phyloP scores from a whole-genome alignment of 2,329 filamentous ascomycete genomes.

The Penicillium polonicum region DNA sequence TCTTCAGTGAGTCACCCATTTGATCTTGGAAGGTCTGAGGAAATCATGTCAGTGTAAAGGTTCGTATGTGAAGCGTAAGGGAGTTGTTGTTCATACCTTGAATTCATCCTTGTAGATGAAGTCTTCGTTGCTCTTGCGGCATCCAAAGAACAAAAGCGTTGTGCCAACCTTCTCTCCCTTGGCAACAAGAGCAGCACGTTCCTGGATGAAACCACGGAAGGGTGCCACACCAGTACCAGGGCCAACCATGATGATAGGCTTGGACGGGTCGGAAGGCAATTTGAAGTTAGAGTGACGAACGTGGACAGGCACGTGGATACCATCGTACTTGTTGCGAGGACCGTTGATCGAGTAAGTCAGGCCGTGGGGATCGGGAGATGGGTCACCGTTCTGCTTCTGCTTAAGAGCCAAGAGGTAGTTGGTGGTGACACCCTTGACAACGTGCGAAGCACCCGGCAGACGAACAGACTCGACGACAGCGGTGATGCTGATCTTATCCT shows the following conservation, averaged over 20 bases:
- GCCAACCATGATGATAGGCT: slow-evolving; percentile 93
- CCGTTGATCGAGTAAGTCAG: slow-evolving; percentile 83
- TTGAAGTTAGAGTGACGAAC: slow-evolving; percentile 99
- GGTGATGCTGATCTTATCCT: slow-evolving; percentile 91
- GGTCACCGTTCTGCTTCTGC: slow-evolving; percentile 91
- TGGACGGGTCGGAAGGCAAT: slow-evolving; percentile 88
- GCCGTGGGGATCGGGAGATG: slow-evolving; percentile 75
- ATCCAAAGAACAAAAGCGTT: slow-evolving; percentile 92
- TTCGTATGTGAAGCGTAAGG: background rate
- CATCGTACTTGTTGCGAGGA: slow-evolving; percentile 95
- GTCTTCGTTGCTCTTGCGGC: slow-evolving; percentile 82
- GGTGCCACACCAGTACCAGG: slow-evolving; percentile 95
- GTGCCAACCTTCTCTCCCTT: slow-evolving; percentile 80
- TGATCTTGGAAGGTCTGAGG: slow-evolving; percentile 74
- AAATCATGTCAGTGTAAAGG: slow-evolving; percentile 26
- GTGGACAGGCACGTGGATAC: slow-evolving; percentile 90
- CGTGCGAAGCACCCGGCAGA: slow-evolving; percentile 70
- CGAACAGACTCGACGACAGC: slow-evolving; percentile 85
- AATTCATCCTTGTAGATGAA: slow-evolving; percentile 91
- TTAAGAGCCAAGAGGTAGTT: slow-evolving; percentile 95
- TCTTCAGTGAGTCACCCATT: slow-evolving; percentile 83
- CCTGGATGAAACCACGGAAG: slow-evolving; percentile 93
- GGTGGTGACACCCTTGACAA: slow-evolving; percentile 92
- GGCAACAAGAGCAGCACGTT: slow-evolving; percentile 79
- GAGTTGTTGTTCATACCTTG: slow-evolving; percentile 63